phyloP scores from a whole-genome alignment of 306 rosid genomes.

The Geum urbanum region DNA sequence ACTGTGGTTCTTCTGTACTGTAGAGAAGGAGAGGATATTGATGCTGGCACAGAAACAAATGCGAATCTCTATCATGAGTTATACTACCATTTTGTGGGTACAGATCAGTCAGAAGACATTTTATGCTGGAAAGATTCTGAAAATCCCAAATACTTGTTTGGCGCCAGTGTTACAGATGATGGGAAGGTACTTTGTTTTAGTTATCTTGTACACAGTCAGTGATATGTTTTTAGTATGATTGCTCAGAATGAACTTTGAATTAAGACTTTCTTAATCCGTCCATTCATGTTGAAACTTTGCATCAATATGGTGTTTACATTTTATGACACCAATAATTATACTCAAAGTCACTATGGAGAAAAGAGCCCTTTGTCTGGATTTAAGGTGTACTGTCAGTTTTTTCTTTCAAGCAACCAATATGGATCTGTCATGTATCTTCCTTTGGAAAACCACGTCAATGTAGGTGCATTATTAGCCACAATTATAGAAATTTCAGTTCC shows the following conservation, averaged over 20 bases:
- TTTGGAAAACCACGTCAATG: not conserved
- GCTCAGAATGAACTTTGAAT: not conserved
- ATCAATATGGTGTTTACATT: too few species aligned
- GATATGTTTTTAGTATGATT: not conserved
- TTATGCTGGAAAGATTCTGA: constrained; percentile 84
- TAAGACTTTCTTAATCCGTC: not conserved
- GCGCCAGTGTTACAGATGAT: constrained; percentile 59
- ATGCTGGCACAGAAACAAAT: constrained; percentile 89
- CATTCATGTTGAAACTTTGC: not conserved
- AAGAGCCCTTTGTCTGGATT: not conserved
- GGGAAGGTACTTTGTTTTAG: constrained; percentile 55
- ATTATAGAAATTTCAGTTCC: not conserved
- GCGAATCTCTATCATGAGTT: constrained; percentile 71
- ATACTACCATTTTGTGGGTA: constrained; percentile 79
- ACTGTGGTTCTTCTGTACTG: constrained; percentile 24
- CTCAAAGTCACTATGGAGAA: not conserved
- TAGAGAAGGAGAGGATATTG: constrained; percentile 59
- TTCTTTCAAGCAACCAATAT: not conserved
- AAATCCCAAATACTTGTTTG: constrained; percentile 68
- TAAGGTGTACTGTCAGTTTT: not conserved
- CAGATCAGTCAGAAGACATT: constrained; percentile 75
- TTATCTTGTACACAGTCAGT: constrained; percentile 3
- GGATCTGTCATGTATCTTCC: not conserved
- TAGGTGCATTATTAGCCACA: not conserved
- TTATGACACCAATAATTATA: too few species aligned